Evolutionary conservation across 306 rosid species (phyloP).

Genomic region (Dalbergia cultrata): DNA sequence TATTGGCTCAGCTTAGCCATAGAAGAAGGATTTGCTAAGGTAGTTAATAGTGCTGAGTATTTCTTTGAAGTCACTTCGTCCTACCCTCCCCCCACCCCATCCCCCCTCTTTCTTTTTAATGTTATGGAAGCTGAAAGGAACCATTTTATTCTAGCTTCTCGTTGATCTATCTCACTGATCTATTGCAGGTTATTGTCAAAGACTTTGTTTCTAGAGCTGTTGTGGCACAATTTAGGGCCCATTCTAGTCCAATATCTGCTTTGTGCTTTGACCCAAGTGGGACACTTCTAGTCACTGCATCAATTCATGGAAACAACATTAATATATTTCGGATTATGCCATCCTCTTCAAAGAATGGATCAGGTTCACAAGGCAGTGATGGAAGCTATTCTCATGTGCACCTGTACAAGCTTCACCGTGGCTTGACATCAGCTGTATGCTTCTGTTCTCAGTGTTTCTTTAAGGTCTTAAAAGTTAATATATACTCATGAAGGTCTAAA

Average conservation of each 20-base stretch:
- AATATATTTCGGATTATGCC: conserved; percentile 83
- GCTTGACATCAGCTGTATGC: conserved; percentile 85
- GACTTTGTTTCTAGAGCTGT: conserved; percentile 74
- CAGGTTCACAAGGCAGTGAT: conserved; percentile 62
- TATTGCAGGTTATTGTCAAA: conserved; percentile 79
- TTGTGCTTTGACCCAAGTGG: conserved; percentile 88
- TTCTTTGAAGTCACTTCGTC: conserved; percentile 27
- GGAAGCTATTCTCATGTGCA: conserved; percentile 74
- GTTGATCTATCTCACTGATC: conserved; percentile 38
- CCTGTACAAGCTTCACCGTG: conserved; percentile 86
- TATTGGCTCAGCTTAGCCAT: conserved; percentile 56
- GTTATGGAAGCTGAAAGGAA: conserved; percentile 38
- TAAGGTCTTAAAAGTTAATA: conserved; percentile 10
- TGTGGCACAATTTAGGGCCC: conserved; percentile 79
- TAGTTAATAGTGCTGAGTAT: conserved; percentile 49
- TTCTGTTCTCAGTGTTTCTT: conserved; percentile 38
- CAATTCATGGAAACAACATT: conserved; percentile 78
- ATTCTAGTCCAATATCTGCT: conserved; percentile 82
- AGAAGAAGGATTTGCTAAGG: conserved; percentile 59
- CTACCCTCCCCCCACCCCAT: not conserved
- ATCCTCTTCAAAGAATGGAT: conserved; percentile 62
- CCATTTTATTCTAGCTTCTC: conserved; percentile 25
- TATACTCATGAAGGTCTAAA: conserved; percentile 35
- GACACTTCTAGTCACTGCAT: conserved; percentile 83
- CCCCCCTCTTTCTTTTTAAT: not conserved